Evolutionary conservation across 805 yeast species (phyloP), one percentile per base, ranked within the genome.

Genomic region (Starmerella apis): DNA sequence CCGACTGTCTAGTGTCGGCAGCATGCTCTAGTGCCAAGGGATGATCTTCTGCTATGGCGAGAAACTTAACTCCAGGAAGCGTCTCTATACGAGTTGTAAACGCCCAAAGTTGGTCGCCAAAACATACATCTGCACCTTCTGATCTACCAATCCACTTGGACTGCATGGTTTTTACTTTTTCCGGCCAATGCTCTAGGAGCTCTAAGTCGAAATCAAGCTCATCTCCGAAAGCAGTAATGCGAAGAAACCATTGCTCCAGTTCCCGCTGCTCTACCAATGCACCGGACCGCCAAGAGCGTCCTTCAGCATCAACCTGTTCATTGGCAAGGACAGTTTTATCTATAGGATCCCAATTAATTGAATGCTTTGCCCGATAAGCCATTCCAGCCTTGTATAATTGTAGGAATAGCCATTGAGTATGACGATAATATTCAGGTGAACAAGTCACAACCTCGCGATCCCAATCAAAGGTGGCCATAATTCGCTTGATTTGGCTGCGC

Each of bases 321-420:
- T 83, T 92, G 2, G 98, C 98, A 52, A 92, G 71, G 1, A 92
- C 98, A 0, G 98, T 92, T 56, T 82, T 77, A 60, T 92, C 98
- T 0, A 92, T 77, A 0, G 98, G 98, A 66, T 92, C 98, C 98
- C 98, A 92, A 62, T 92, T 92, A 52, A 92, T 92, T 58, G 81
- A 87, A 0, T 96, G 94, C 43, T 80, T 79, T 43, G 81, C 80
- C 56, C 88, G 74, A 61, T 92, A 90, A 0, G 96, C 97, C 45
- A 86, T 67, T 0, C 94, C 94, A 43, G 80, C 72, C 58, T 86
- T 77, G 64, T 74, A 77, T 48, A 92, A 63, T 61, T 83, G 70
- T 24, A 86, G 65, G 59, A 92, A 92, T 19, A 92, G 75, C 70
- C 80, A 77, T 63, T 92, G 98, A 0, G 97, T 90, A 81, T 94